These are phyloP conservation scores for Endocarpon pusillum DNA, from an alignment of 495 filamentous ascomycete genomes.

Conservation along the genomic window DNA sequence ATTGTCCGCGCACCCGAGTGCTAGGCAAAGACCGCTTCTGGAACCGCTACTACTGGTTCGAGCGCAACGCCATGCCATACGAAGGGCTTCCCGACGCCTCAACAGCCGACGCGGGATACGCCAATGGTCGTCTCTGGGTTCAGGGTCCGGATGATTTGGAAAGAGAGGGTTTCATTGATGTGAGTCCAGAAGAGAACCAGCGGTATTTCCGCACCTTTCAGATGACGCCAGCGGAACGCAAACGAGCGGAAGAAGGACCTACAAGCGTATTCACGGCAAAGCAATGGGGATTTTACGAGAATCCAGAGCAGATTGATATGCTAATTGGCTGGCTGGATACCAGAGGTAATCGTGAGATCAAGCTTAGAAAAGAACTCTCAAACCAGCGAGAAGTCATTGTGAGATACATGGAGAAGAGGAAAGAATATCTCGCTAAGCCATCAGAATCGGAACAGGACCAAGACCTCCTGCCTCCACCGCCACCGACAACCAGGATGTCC, in stretches of 20 bases:
- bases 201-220: constrained; percentile 46
- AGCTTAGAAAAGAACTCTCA: constrained; percentile 69
- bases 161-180: constrained; percentile 66
- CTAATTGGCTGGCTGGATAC: constrained; percentile 80
- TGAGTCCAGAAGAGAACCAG: constrained; percentile 47
- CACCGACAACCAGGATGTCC: constrained; percentile 47
- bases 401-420: constrained; percentile 61
- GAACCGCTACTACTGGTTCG: constrained; percentile 98
- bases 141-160: constrained; percentile 89
- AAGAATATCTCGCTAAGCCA: constrained; percentile 44
- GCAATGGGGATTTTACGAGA: constrained; percentile 85
- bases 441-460: constrained; percentile 30
- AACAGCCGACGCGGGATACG: constrained; percentile 70
- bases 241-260: constrained; percentile 66
- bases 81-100: constrained; percentile 76
- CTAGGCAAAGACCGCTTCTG: constrained; percentile 90
- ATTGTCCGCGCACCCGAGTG: constrained; percentile 75
- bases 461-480: constrained; percentile 10
- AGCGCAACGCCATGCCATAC: constrained; percentile 95
- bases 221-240: constrained; percentile 70
- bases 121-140: constrained; percentile 90
- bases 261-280: constrained; percentile 60
- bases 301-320: constrained; percentile 54
- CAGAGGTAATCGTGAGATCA: constrained; percentile 65
- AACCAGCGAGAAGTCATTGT: constrained; percentile 60